Conservation (phyloP, 164 flowering plant genomes). For the Magnolia officinalis region DNA sequence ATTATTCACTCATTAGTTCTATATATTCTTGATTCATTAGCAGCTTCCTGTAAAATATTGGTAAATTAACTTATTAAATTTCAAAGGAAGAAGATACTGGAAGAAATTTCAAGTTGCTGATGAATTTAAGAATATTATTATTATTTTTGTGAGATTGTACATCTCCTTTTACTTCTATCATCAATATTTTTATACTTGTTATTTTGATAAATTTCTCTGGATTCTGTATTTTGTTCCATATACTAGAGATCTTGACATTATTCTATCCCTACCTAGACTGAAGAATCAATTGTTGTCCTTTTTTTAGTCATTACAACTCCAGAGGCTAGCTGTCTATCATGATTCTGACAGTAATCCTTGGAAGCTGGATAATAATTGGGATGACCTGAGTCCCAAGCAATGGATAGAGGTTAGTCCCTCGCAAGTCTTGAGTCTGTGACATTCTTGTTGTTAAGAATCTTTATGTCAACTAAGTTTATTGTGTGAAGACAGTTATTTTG, state of each 20-base stretch:
- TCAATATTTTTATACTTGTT: not conserved
- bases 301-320: slow-evolving; percentile 85
- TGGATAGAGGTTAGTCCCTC: slow-evolving; percentile 84
- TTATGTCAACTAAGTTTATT: not conserved
- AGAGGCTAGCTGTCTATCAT: slow-evolving; percentile 96
- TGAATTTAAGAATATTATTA: not conserved
- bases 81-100: not conserved
- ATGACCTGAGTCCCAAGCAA: slow-evolving; percentile 77
- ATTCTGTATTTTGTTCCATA: not conserved
- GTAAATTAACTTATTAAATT: not conserved
- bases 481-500: not conserved
- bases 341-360: slow-evolving; percentile 76
- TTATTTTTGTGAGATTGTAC: not conserved
- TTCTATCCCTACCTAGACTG: not conserved
- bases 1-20: no score
- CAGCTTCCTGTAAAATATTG: not conserved
- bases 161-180: not conserved
- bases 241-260: not conserved
- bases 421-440: not conserved
- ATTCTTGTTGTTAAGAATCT: not conserved
- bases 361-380: slow-evolving; percentile 82
- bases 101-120: not conserved
- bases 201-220: not conserved
- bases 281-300: slow-evolving; percentile 8
- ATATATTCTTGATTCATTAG: not conserved